Conservation (phyloP, 78 protist genomes). For the Pigoraptor vietnamica region DNA sequence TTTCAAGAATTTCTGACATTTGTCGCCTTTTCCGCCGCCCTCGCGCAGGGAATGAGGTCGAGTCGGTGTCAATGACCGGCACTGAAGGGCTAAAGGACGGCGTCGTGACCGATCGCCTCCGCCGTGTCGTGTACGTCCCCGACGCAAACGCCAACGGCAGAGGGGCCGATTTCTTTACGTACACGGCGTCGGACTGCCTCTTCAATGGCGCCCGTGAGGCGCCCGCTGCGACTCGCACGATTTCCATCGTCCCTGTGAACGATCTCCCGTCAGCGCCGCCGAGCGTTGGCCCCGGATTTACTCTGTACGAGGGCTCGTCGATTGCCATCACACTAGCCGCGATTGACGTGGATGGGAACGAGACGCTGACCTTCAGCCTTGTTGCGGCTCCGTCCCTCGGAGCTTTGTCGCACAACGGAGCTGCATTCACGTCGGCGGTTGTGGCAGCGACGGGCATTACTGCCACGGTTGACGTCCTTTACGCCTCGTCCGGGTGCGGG, state of each 20-base stretch:
- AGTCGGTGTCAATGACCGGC: neutral
- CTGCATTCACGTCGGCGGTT: neutral
- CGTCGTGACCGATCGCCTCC: neutral
- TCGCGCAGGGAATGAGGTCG: neutral
- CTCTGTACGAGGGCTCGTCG: neutral
- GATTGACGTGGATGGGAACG: neutral
- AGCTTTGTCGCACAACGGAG: neutral
- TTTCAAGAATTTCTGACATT: too few relatives aligned
- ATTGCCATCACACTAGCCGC: neutral
- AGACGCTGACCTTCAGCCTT: neutral
- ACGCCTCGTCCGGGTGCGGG: neutral
- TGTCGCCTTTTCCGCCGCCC: too few relatives aligned
- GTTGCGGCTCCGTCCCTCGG: neutral
- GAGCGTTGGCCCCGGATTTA: neutral
- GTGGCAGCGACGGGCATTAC: neutral
- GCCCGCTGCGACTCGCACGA: neutral
- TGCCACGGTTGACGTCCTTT: neutral
- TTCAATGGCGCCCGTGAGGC: neutral
- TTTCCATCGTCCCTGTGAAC: neutral
- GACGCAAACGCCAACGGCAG: neutral
- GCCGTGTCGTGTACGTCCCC: neutral
- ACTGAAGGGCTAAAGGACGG: neutral
- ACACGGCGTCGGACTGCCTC: neutral
- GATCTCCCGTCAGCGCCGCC: neutral
- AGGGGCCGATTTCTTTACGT: neutral